These are phyloP conservation scores for Coix lacrymajobi DNA, from an alignment of 176 grass and related monocot species.

Conservation along the genomic window DNA sequence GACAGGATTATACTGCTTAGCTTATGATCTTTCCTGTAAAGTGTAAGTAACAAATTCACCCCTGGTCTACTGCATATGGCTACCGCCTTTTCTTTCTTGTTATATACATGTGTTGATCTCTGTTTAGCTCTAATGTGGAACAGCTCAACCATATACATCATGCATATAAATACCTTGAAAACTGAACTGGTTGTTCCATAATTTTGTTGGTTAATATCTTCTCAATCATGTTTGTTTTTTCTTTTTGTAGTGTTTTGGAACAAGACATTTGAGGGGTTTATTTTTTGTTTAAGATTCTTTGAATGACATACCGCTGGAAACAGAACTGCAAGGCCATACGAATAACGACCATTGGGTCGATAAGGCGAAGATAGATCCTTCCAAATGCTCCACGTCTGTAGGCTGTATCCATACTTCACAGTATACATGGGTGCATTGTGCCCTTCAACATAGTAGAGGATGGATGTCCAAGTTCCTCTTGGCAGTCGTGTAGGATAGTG, in stretches of 20 bases:
- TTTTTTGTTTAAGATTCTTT: constrained; percentile 33
- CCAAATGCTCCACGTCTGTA: constrained; percentile 12
- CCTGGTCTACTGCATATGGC: background rate
- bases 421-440: constrained; percentile 20
- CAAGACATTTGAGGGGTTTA: constrained; percentile 11
- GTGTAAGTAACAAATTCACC: constrained; percentile 34
- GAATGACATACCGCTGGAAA: constrained; percentile 4
- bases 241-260: constrained; percentile 17
- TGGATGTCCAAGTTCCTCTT: constrained; percentile 25
- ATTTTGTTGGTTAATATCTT: background rate
- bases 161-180: background rate
- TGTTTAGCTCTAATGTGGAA: constrained; percentile 9
- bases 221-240: background rate
- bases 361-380: constrained; percentile 8
- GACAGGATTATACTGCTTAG: constrained; percentile 22
- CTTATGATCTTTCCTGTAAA: constrained; percentile 32
- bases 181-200: background rate
- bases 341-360: background rate
- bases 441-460: constrained; percentile 30
- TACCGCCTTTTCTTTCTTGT: constrained; percentile 3
- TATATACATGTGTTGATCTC: background rate
- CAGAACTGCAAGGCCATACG: constrained; percentile 8
- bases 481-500: constrained; percentile 23
- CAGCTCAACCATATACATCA: background rate
- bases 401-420: constrained; percentile 30